Conservation (phyloP, 2,329 filamentous ascomycete species). For the Penicillium sp. region DNA sequence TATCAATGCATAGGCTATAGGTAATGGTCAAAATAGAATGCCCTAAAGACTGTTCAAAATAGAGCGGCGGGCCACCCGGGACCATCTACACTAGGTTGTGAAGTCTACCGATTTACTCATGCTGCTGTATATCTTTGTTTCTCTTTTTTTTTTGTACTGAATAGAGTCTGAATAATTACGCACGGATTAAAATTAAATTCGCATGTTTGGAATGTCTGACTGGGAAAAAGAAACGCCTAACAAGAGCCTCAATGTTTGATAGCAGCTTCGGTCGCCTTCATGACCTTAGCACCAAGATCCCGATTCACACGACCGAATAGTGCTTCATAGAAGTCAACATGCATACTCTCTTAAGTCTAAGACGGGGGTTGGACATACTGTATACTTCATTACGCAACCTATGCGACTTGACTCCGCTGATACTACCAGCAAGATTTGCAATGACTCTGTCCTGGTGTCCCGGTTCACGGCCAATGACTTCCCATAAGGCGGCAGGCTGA, state of each 20-base stretch:
- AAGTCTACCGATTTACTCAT: too few species aligned
- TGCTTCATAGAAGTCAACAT: constrained; percentile 7
- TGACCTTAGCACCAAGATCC: constrained; percentile 18
- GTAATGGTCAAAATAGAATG: too few species aligned
- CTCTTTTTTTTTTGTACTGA: too few species aligned
- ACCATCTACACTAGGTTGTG: too few species aligned
- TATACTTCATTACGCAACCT: constrained; percentile 30
- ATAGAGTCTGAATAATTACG: too few species aligned
- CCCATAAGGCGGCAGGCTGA: constrained; percentile 33
- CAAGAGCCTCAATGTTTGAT: not conserved
- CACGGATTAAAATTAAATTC: too few species aligned
- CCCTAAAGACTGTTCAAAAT: too few species aligned
- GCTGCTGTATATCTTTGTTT: too few species aligned
- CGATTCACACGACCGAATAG: constrained; percentile 23
- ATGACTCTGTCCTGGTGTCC: constrained; percentile 36
- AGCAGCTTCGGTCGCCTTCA: constrained; percentile 14
- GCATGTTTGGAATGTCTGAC: too few species aligned
- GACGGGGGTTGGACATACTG: constrained; percentile 18
- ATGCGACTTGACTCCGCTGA: constrained; percentile 20
- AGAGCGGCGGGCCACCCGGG: too few species aligned
- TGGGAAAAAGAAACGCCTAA: too few species aligned
- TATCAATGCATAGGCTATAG: too few species aligned
- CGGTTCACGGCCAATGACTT: constrained; percentile 30
- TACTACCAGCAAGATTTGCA: constrained; percentile 26
- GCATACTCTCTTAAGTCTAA: not conserved